Conservation (phyloP, 768 basidiomycete species). For the Hemileccinum impolitum region DNA sequence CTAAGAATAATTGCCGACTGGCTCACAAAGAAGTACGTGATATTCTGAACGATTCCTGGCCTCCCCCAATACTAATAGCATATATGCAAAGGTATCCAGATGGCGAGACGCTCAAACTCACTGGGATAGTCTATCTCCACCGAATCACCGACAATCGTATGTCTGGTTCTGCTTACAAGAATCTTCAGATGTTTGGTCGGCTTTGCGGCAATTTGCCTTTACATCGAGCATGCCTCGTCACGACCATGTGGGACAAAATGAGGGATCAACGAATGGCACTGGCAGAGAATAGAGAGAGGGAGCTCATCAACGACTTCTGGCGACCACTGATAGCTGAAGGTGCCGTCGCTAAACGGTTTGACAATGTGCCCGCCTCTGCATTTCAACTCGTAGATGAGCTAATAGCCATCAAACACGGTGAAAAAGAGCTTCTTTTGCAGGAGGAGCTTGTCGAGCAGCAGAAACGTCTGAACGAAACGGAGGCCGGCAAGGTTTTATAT, state of each 20-base stretch:
- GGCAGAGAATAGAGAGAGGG: constrained; percentile 14
- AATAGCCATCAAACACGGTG: rapidly evolving
- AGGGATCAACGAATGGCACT: constrained; percentile 8
- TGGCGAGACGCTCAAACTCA: constrained; percentile 6
- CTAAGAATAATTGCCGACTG: constrained; percentile 13
- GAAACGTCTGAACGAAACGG: constrained; percentile 20
- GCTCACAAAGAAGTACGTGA: constrained; percentile 16
- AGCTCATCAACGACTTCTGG: constrained; percentile 31
- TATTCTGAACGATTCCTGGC: background rate
- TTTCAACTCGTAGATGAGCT: background rate
- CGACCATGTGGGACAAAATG: constrained; percentile 36
- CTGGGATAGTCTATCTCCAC: constrained; percentile 35
- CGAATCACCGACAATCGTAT: constrained; percentile 36
- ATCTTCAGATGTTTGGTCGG: constrained; percentile 32
- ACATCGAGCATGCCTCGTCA: constrained; percentile 32
- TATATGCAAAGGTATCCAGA: constrained; percentile 6
- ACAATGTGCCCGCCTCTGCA: background rate
- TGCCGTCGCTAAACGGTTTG: background rate
- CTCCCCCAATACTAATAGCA: background rate
- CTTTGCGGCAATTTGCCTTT: constrained; percentile 33
- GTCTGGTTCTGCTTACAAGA: constrained; percentile 27
- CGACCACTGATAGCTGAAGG: background rate
- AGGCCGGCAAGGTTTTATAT: constrained; percentile 17
- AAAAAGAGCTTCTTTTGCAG: constrained; percentile 12
- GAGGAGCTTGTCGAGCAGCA: constrained; percentile 16